A percentile compares a stretch with the other conserved stretches of the same genome.
Evolutionary conservation across 2,329 filamentous ascomycete species (phyloP).

Genomic region (Colletotrichum sp.): DNA sequence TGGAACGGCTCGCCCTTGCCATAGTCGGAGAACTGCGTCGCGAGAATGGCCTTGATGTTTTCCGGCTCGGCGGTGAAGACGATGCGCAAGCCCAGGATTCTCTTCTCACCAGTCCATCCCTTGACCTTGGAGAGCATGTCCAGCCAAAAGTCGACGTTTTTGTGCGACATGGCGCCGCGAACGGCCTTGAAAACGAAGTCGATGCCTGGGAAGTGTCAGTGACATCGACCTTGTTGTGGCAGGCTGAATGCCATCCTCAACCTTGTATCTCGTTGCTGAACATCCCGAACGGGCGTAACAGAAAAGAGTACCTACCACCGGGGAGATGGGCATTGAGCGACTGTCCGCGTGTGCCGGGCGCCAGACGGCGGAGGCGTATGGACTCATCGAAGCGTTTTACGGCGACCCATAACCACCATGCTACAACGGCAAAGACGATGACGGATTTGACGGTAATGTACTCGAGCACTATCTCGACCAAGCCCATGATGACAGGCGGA

Average conservation of each 20-base stretch:
- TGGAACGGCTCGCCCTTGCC: constrained; percentile 83
- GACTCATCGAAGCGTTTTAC: constrained; percentile 44
- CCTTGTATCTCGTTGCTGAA: background rate
- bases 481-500: constrained; percentile 43
- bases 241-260: background rate
- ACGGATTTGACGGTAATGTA: constrained; percentile 47
- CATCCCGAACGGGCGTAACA: background rate
- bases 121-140: constrained; percentile 48
- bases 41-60: constrained; percentile 91
- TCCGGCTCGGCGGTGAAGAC: constrained; percentile 83
- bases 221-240: background rate
- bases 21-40: constrained; percentile 83
- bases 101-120: constrained; percentile 65
- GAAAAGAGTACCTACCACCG: constrained; percentile 42
- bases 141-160: constrained; percentile 68
- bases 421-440: constrained; percentile 39
- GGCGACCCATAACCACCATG: constrained; percentile 42
- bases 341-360: constrained; percentile 43
- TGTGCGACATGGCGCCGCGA: constrained; percentile 53
- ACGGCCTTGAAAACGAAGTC: constrained; percentile 69
- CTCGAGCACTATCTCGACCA: constrained; percentile 53
- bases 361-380: constrained; percentile 48
- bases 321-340: constrained; percentile 43
- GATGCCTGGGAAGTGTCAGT: constrained; percentile 48
- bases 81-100: constrained; percentile 60